Conservation (phyloP, 495 filamentous ascomycete genomes). For the Terfezia claveryi region DNA sequence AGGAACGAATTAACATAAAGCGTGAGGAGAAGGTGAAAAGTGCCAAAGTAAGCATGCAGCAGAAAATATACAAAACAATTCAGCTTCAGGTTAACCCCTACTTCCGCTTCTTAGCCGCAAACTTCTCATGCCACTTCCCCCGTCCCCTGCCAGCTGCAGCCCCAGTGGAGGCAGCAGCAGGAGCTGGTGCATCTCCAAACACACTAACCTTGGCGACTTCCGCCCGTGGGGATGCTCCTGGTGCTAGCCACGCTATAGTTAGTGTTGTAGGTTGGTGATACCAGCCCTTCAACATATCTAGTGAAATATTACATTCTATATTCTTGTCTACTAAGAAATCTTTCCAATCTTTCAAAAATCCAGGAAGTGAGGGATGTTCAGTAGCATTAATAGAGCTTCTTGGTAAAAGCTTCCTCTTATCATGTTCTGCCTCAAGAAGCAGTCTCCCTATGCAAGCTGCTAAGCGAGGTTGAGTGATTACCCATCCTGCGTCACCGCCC, state of each 20-base stretch:
- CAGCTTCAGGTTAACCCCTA: neutral
- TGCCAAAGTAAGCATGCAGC: no score
- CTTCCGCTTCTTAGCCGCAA: constrained; percentile 24
- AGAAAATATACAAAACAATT: no score
- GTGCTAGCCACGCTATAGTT: neutral
- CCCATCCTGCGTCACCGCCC: no score
- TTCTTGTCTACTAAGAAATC: neutral
- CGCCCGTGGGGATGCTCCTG: neutral
- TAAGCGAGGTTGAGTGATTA: neutral
- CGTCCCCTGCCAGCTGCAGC: constrained; percentile 27
- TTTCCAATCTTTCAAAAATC: neutral
- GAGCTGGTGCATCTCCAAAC: constrained; percentile 17
- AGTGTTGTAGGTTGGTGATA: neutral
- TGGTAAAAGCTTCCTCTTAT: neutral
- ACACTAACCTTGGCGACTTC: neutral
- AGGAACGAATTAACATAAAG: no score
- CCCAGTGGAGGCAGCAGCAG: constrained; percentile 38
- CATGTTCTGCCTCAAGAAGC: neutral
- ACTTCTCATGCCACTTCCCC: constrained; percentile 80
- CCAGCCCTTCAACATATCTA: neutral
- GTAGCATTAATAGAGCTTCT: neutral
- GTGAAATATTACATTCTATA: neutral
- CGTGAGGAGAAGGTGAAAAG: no score
- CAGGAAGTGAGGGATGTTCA: neutral
- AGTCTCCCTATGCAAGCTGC: neutral